Evolutionary conservation across 2,329 filamentous ascomycete species (phyloP), one percentile per base, ranked within the genome.

Genomic region (Ascochyta koolunga): DNA sequence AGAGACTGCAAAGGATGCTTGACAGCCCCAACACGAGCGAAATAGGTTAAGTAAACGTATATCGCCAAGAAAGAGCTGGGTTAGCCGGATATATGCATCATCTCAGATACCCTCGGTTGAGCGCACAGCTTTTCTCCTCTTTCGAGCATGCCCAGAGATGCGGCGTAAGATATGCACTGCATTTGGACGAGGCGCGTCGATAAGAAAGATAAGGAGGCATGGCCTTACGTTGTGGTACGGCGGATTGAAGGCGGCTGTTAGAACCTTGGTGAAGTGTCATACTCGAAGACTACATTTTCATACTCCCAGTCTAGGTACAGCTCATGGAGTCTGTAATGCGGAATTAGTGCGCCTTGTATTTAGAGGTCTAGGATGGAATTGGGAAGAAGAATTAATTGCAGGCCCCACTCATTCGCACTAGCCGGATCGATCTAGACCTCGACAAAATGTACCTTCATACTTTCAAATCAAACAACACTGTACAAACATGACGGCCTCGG

Each of bases 81-180:
- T n/a, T 27, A 41, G 50, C 42, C 25, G 22, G 31, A 7, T 43
- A 33, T 48, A 47, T 53, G 39, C 50, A 40, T 24, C 16, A 29
- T 16, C 4, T 18, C 27, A 52, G 50, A 35, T 44, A 48, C 32
- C 41, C 54, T 56, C 50, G 56, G 58, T 21, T 54, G 42, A 24
- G 21, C 42, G 25, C 24, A 27, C 18, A 47, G 43, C 44, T 58
- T 37, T 21, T 43, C 42, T 50, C 54, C 38, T 49, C 36, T 32
- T 45, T 37, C 9, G 37, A 48, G 41, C 24, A 51, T 43, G 62
- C 61, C 64, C 44, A 66, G 61, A 46, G 24, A 54, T 42, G 46
- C 57, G 63, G 67, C 62, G 59, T 57, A 42, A 58, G 58, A 61
- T 65, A 55, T 56, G 57, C 55, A 65, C 53, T 18, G 32, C 49